Percentiles rank a stretch among this genome's conserved stretches.
phyloP scores from a whole-genome alignment of 257 asterid species.

The Nicotiana noctiflora region DNA sequence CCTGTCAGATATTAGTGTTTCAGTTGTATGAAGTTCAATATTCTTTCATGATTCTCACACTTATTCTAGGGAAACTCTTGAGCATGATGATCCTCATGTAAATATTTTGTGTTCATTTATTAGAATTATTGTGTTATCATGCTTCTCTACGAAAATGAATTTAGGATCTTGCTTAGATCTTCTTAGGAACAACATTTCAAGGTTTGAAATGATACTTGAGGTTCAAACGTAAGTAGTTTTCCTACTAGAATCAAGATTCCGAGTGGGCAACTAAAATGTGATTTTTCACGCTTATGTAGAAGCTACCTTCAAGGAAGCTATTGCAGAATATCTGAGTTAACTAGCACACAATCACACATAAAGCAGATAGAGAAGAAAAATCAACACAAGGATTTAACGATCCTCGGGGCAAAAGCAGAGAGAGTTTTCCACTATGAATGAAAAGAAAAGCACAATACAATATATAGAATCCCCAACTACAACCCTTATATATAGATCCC shows the following conservation, averaged over 20 bases:
- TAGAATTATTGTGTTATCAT: not conserved
- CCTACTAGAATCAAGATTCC: not conserved
- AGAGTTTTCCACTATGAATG: too few relatives aligned
- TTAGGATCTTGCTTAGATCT: constrained; percentile 4
- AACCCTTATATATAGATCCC: too few relatives aligned
- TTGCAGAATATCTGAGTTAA: too few relatives aligned
- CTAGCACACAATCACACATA: too few relatives aligned
- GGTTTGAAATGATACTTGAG: not conserved
- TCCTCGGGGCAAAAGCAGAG: too few relatives aligned
- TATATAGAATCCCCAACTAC: too few relatives aligned
- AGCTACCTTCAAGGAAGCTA: not conserved
- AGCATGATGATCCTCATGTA: not conserved
- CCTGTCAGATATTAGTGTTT: not conserved
- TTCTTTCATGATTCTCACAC: not conserved
- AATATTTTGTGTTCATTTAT: not conserved
- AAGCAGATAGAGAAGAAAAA: too few relatives aligned
- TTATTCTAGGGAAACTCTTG: not conserved
- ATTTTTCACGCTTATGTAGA: not conserved
- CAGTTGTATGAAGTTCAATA: not conserved
- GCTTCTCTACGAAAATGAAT: not conserved
- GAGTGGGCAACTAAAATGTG: not conserved
- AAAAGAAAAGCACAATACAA: too few relatives aligned
- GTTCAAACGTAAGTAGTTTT: not conserved
- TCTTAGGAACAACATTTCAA: not conserved
- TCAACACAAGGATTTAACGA: too few relatives aligned